Evolutionary conservation across 495 filamentous ascomycete genomes (phyloP), one percentile per base, ranked within the genome.

Genomic region (Filosporella fistucella): DNA sequence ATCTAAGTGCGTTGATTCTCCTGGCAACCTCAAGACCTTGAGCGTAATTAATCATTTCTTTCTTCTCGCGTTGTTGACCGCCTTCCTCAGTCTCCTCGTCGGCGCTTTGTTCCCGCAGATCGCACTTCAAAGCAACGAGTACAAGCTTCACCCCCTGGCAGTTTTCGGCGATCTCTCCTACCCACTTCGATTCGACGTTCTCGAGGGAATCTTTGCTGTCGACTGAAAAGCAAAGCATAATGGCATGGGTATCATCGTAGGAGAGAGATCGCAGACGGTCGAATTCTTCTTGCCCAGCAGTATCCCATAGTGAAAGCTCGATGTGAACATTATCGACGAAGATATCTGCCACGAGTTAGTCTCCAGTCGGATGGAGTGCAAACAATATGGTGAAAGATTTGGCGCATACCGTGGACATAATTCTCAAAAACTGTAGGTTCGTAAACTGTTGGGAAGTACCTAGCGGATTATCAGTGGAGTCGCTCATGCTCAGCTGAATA

Each of bases 401-500:
- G 30, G 10, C 10, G 63, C 71, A 58, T 79, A 95, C 89, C 90
- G 68, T 98, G 93, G 50, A 98, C 93, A 64, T 98, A 98, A 69
- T 98, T 98, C 68, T 98, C 91, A 71, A 98, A 98, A 53, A 98
- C 93, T 16, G 93, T 98, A 43, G 93, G 93, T 64, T 98, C 93
- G 66, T 98, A 98, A 57, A 98, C 93, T 26, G 93, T 96, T 34
- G 93, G 93, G 68, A 98, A 98, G 63, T 94, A 96, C 58, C 89
- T 94, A 61, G 17, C 24, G n/a, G 26, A 29, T 14, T 44, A 22
- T 49, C 45, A 54, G 46, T 41, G 41, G 20, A 42, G 49, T 59
- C 28, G 57, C 34, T 16, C 13, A 42, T 41, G 8, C 14, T 25
- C 17, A 6, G 11, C 14, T 33, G 30, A 14, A 26, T 9, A 39